Evolutionary conservation across 2,329 filamentous ascomycete genomes (phyloP), one percentile per base, ranked within the genome.

Genomic region (Claviceps spartinae): DNA sequence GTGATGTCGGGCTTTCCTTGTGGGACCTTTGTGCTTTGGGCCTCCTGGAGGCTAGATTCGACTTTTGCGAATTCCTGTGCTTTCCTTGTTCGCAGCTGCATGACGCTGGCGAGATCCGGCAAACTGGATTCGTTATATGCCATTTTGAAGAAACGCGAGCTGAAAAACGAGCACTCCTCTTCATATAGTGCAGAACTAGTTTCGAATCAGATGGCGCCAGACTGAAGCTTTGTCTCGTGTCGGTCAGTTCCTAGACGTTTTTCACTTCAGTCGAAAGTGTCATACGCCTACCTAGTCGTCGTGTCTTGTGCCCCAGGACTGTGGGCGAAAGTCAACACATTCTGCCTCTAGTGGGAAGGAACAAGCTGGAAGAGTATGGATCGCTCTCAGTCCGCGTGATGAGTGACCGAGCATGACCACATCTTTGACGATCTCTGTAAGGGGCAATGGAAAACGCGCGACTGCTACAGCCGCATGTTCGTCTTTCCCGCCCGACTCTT

Each of bases 21-120:
- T 30, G 51, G 45, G 9, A 67, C 57, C 50, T 57, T 57, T 49
- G 58, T 59, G 42, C 62, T 56, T 34, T 59, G 63, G 26, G 69
- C 64, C 42, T 67, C 61, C 37, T 67, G 68, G 30, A 81, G 68
- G 26, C 66, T 69, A 36, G 69, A 67, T 62, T 80, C 77, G 56
- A 73, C 64, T 55, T 75, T 68, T 52, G 71, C 66, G 57, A 81
- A 81, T 50, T 69, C 66, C 51, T 69, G 67, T 52, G 73, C 66
- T 58, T 67, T 66, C 57, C 77, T 69, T 9, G 76, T 78, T 51
- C 68, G 70, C 41, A 67, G 54, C 63, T 79, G 76, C 71, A 79
- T 74, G 36, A 70, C 69, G 62, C 58, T 58, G 56, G 67, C 68
- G 48, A 60, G 55, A 18, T 61, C 54, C 38, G 61, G 60, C 9